These are phyloP conservation scores for Jatropha multifida DNA, from an alignment of 441 rosid genomes.

Conservation along the genomic window DNA sequence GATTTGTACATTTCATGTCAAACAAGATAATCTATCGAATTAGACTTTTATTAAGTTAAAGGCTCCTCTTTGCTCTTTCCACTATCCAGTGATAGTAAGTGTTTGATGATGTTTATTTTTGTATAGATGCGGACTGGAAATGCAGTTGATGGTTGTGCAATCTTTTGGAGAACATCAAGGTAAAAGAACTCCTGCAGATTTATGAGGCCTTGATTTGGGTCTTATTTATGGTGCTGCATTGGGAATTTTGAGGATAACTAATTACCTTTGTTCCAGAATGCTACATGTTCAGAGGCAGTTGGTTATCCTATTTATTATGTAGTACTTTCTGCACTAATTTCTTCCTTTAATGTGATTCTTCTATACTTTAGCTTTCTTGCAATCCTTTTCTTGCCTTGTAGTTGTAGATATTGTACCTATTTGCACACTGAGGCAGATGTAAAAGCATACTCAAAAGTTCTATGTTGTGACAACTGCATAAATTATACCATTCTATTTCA, in stretches of 20 bases:
- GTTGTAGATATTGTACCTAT: background rate
- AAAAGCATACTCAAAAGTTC: background rate
- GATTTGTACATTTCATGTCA: background rate
- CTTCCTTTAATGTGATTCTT: background rate
- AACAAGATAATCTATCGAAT: constrained; percentile 1
- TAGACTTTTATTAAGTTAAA: constrained; percentile 1
- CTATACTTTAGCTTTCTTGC: background rate
- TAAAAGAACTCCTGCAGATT: constrained; percentile 23
- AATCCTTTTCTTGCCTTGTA: background rate
- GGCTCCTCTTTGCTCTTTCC: background rate
- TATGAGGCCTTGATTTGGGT: constrained; percentile 13
- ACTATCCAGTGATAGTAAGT: background rate
- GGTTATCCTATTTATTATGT: background rate
- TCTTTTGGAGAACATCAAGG: constrained; percentile 93
- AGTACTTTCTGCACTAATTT: background rate
- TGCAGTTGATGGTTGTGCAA: constrained; percentile 95
- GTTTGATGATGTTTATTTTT: constrained; percentile 8
- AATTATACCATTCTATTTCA: background rate
- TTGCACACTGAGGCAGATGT: background rate
- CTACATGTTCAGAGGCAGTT: background rate
- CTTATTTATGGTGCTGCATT: constrained; percentile 7
- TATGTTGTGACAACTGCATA: background rate
- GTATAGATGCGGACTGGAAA: constrained; percentile 92
- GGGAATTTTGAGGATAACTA: background rate
- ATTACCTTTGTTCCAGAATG: background rate